Base-by-base conservation (phyloP, 306 rosid species). In the Prunus campanulata region DNA sequence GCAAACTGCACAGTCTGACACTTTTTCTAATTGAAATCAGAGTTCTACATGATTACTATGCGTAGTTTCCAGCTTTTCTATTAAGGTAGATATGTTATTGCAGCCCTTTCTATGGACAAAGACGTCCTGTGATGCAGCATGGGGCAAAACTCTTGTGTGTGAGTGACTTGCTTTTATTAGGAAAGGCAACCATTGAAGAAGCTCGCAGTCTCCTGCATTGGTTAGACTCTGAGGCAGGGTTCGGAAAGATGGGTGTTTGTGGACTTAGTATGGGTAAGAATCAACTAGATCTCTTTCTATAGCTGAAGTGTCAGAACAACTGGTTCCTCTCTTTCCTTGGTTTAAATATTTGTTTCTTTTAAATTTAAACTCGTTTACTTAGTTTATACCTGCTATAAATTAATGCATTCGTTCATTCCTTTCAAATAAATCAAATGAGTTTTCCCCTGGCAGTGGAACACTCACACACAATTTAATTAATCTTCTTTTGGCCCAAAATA, bases 211-310 rank as follows among this genome's bases (percentile, higher is more conserved):
- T 95, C 83, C 85, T 95, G 77, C 82, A 92, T 78, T 95, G 97
- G 98, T 74, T 92, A 81, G 98, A 95, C 87, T 72, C 78, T 64
- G 97, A 90, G 79, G 97, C 79, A 70, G 97, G 96, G 62, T 92
- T 89, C 56, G 96, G 98, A 77, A 95, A 90, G 89, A 92, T 89
- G 93, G 98, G 97, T 80, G 87, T 95, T 85, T 95, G 98, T 81
- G 98, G 98, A 76, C 97, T 95, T 81, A 95, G 98, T 79, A 95
- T 92, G 97, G 98, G 98, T 92, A 90, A 84, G 96, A 68, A 72
- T 83, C 56, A 55, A 56, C 47, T 70, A 32, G 48, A 77, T 78
- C 74, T 72, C 67, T 70, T 63, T 20, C 67, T 52, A 47, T 25
- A 42, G 79, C 62, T 77, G 4, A 75, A 62, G 68, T 62, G 18